Evolutionary conservation across 306 rosid genomes (phyloP), one percentile per base, ranked within the genome.

Genomic region (Dalbergia cultrata): DNA sequence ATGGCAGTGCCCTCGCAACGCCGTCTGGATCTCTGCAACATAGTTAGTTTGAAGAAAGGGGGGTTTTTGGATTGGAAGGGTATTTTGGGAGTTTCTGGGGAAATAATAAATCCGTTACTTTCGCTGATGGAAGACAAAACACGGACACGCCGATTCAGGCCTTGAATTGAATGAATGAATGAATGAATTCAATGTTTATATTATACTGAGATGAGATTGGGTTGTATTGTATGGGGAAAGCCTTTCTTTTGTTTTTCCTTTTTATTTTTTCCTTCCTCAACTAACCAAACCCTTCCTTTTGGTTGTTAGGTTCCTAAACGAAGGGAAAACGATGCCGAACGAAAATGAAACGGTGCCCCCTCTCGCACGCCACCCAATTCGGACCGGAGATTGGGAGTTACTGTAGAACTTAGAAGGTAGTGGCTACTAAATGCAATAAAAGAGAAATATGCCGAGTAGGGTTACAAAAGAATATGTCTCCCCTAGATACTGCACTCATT

Each of bases 1-100:
- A 96, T 96, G 84, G 98, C 97, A 31, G 97, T 92, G 87, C 99
- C 99, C 82, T 96, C 99, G 84, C 97, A 93, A 50, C 99, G 98
- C 53, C 98, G 93, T 63, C 93, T 86, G 6, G 91, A 85, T 84
- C 97, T 89, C 97, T 92, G 99, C 93, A 84, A 76, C 93, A 88
- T 86, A 79, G 21, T 64, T 37, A 7, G 41, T 4, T 37, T 26
- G 31, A 37, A 4, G 41, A 37, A 37, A 37, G 41, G 77, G 68
- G 49, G 13, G 8, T 62, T 56, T 47, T 14, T 4, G 70, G 9
- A 18, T 53, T 45, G 68, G 47, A 21, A n/a, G 88, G 66, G 50
- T 62, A 21, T 45, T 72, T 67, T 13, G 68, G 74, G 67, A 66
- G 57, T 52, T 61, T 74, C 37, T 72, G 37, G 14, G 79, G 47